Evolutionary conservation across 2,329 filamentous ascomycete species (phyloP).

Genomic region (Sporothrix curviconia): DNA sequence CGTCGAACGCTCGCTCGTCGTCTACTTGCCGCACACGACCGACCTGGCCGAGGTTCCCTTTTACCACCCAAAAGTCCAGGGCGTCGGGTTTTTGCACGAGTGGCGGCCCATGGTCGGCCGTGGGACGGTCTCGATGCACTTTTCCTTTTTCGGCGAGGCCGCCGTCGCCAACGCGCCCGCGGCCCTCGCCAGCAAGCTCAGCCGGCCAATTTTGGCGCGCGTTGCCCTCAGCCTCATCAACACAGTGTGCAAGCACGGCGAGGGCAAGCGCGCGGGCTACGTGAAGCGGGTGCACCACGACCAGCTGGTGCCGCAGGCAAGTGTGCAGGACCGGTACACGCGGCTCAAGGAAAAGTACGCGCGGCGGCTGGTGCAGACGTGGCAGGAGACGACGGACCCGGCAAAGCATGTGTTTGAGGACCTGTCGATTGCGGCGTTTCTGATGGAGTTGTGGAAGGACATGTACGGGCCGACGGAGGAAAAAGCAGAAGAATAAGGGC

Average conservation of each 20-base stretch:
- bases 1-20: slow-evolving; percentile 47
- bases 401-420: slow-evolving; percentile 95
- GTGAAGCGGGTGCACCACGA: slow-evolving; percentile 82
- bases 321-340: slow-evolving; percentile 76
- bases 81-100: slow-evolving; percentile 69
- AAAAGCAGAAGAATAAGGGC: too few species aligned
- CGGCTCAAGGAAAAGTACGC: slow-evolving; percentile 76
- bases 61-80: slow-evolving; percentile 75
- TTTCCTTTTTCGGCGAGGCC: slow-evolving; percentile 26
- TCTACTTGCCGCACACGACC: slow-evolving; percentile 71
- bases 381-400: slow-evolving; percentile 83
- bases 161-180: background rate
- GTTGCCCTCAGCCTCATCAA: slow-evolving; percentile 64
- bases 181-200: slow-evolving; percentile 31
- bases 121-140: slow-evolving; percentile 54
- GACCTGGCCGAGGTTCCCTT: slow-evolving; percentile 63
- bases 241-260: slow-evolving; percentile 66
- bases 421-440: slow-evolving; percentile 79
- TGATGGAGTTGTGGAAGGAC: slow-evolving; percentile 82
- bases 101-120: slow-evolving; percentile 38
- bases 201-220: slow-evolving; percentile 40
- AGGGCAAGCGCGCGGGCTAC: slow-evolving; percentile 59
- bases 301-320: slow-evolving; percentile 65
- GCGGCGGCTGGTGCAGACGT: slow-evolving; percentile 59
- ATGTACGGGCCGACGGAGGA: too few species aligned